Base-by-base conservation (phyloP, 2,329 filamentous ascomycete species). In the Phialophora chinensis region DNA sequence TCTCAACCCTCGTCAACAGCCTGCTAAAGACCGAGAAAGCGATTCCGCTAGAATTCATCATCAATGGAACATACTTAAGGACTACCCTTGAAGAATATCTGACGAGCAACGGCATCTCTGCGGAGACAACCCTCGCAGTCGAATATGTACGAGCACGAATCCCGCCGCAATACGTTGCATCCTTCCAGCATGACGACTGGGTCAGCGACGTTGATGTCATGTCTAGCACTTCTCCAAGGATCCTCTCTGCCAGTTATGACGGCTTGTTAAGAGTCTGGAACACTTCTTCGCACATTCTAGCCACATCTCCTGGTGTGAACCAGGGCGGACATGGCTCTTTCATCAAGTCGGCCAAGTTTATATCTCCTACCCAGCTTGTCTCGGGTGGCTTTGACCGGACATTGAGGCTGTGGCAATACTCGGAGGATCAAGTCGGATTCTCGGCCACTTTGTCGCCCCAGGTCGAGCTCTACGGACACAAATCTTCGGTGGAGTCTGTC, bases 151-250 rank as follows among this genome's bases (percentile, higher is more conserved):
- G 93, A 74, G 95, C 93, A 70, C 83, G 97, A 72, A 88, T 97
- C 67, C 95, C 95, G 7, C 95, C 95, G 20, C 85, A 91, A 42
- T 94, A 95, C 77, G 89, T 96, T 73, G 90, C 93, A 12, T 95
- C 91, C 75, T 99, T 97, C 77, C 90, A 97, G 81, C 94, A 99
- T 78, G 93, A 99, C 75, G 95, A 98, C 78, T 99, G 95, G 95
- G 91, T 99, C 57, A 92, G 91, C 76, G 87, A 87, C 29, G 88
- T 98, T 29, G 93, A 97, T 77, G 86, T 96, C 4, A 82, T 96
- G 27, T 93, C 92, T 55, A 80, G 85, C 14, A 73, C 73, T 14
- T 73, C 82, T 71, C 88, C 91, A 73, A 84, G 91, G 69, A 90
- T 98, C 67, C 81, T 97, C n/a, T 96, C 92, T n/a, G 92, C 89